Base-by-base conservation (phyloP, 2,329 filamentous ascomycete genomes). In the Myriangium duriaei region DNA sequence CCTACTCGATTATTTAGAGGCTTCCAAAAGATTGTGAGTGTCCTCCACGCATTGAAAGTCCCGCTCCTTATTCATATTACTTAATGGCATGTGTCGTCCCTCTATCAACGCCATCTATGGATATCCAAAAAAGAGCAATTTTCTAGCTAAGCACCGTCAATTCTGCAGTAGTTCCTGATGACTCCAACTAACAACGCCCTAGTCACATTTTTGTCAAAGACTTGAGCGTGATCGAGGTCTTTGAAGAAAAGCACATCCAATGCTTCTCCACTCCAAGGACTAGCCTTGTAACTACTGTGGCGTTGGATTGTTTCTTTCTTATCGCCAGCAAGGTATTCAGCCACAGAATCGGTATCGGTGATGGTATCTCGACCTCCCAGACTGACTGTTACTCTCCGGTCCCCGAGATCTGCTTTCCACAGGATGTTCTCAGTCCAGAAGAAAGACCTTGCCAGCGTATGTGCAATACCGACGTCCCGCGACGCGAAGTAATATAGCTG, bases 371-470 rank as follows among this genome's bases (percentile, higher is more conserved):
- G 60, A 6, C 69, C 72, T 5, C 71, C 65, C 15, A 82, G 59
- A 40, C 63, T 69, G 1, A 80, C 74, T 0, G 71, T 74, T 9
- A 76, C 68, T 12, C 57, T 44, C 32, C 60, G 54, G 11, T 55
- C 52, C 19, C 67, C 45, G 32, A 82, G 54, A 43, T 81, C 74
- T 33, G 81, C 74, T 47, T 72, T 74, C 79, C 79, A 84, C 5
- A 81, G 58, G 28, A 80, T 72, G 45, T 79, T 81, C 47, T 82
- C 68, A 16, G 65, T 65, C 80, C 79, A 84, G 57, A 81, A 81
- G 58, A 84, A 82, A 48, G 76, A 68, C 3, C 79, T 62, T 0
- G 69, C 71, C 1, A 84, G 60, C 7, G 72, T 74, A 40, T 79
- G 68, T 7, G 78, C 71, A 2, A 81, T 74, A 2, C 75, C 75